Percentiles rank a stretch among this genome's conserved stretches.
These are phyloP conservation scores for Prorocentrum cordatum DNA, from an alignment of 169 alveolate genomes.

Conservation along the genomic window DNA sequence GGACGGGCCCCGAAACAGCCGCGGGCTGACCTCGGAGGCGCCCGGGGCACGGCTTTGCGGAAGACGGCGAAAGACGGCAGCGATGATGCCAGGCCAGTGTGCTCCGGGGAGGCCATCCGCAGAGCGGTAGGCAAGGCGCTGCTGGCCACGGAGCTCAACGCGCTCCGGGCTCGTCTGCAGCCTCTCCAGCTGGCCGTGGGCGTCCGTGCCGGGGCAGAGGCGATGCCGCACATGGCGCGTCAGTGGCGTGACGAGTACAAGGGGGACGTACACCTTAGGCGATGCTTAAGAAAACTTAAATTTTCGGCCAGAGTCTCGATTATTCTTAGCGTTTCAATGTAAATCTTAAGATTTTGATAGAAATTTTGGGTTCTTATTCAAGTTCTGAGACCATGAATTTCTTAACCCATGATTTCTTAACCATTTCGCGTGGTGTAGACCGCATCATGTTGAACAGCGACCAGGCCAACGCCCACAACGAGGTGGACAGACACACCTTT, in stretches of 20 bases:
- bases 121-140: neutral
- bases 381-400: no score
- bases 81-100: neutral
- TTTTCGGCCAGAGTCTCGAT: no score
- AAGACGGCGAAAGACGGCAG: neutral
- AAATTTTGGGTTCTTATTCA: no score
- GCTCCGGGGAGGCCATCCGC: neutral
- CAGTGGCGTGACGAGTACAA: neutral
- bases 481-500: no score
- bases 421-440: no score
- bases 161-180: neutral
- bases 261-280: no score
- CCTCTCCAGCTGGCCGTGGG: slow-evolving; percentile 21
- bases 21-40: neutral
- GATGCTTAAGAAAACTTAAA: no score
- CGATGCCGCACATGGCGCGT: neutral
- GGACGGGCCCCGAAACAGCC: neutral
- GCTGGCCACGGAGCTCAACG: neutral
- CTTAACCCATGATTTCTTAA: no score
- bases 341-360: no score
- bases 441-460: no score
- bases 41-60: neutral
- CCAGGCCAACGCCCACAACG: no score
- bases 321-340: no score
- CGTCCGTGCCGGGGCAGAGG: neutral